Percentiles rank a stretch among this genome's conserved stretches.
These are phyloP conservation scores for Zoysia matrella DNA, from an alignment of 202 grass and related monocot species.

Conservation along the genomic window DNA sequence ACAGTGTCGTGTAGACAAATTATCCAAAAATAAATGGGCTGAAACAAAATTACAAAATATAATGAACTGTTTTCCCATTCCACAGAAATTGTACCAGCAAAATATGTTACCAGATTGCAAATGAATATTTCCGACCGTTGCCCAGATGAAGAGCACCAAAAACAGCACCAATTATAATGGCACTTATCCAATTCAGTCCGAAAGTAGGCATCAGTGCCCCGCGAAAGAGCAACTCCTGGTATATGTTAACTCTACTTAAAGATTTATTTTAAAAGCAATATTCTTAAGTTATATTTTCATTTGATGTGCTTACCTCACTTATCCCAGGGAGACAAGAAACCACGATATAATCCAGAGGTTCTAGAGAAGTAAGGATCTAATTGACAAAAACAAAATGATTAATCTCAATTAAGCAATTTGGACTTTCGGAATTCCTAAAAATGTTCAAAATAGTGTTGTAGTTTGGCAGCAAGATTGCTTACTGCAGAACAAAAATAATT, in stretches of 20 bases:
- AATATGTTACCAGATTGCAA: conserved; percentile 64
- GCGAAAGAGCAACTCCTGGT: conserved; percentile 81
- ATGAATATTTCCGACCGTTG: conserved; percentile 71
- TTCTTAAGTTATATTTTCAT: conserved; percentile 25
- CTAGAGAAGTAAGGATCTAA: conserved; percentile 76
- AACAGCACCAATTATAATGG: conserved; percentile 59
- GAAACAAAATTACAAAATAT: not conserved
- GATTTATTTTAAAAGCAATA: conserved; percentile 1
- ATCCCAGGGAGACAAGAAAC: conserved; percentile 91
- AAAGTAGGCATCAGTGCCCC: conserved; percentile 85
- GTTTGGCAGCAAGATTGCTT: conserved; percentile 12
- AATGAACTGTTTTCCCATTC: not conserved
- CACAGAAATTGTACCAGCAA: conserved; percentile 15
- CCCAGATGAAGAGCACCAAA: conserved; percentile 90
- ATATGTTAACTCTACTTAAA: conserved; percentile 33
- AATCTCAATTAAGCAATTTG: not conserved
- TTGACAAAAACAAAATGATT: conserved; percentile 32
- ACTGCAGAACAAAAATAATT: not conserved
- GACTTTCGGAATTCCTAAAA: not conserved
- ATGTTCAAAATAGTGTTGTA: not conserved
- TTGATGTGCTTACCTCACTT: conserved; percentile 62
- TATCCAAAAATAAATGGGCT: not conserved
- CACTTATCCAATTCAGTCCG: conserved; percentile 84
- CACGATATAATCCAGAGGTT: conserved; percentile 69
- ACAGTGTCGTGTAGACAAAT: too few species aligned